phyloP scores from a whole-genome alignment of 2,329 filamentous ascomycete genomes.

The Meredithiella fracta region DNA sequence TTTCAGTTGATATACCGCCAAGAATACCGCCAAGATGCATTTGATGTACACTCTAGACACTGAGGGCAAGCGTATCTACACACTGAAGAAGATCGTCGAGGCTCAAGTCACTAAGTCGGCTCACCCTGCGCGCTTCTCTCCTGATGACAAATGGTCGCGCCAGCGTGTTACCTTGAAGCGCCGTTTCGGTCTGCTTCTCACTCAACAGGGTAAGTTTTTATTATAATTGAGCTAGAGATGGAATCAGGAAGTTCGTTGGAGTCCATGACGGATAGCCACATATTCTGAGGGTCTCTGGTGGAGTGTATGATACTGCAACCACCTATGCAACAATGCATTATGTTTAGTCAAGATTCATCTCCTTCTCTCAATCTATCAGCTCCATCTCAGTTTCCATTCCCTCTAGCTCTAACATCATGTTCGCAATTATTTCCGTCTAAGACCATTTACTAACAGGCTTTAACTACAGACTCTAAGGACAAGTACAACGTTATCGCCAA shows the following conservation, averaged over 20 bases:
- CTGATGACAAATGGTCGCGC: slow-evolving; percentile 96
- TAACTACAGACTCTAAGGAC: slow-evolving; percentile 8
- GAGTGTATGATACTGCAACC: no score
- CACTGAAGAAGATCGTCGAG: slow-evolving; percentile 73
- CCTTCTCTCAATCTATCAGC: no score
- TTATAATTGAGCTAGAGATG: no score
- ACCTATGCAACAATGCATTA: no score
- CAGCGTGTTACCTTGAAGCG: slow-evolving; percentile 92
- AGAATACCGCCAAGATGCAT: slow-evolving; percentile 32
- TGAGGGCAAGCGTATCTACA: slow-evolving; percentile 80
- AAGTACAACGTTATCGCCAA: slow-evolving; percentile 14
- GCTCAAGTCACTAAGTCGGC: slow-evolving; percentile 88
- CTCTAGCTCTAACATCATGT: no score
- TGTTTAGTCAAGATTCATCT: no score
- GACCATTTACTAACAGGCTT: not conserved
- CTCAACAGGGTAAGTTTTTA: slow-evolving; percentile 45
- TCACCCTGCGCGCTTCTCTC: slow-evolving; percentile 89
- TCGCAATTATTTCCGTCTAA: no score
- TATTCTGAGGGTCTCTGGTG: not conserved
- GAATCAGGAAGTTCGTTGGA: no score
- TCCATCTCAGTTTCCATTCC: no score
- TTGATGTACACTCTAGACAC: slow-evolving; percentile 70
- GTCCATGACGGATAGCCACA: not conserved
- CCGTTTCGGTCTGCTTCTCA: slow-evolving; percentile 75
- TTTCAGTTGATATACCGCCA: not conserved